These are phyloP conservation scores for Emiliania huxleyi DNA, from an alignment of 78 protist species.

Conservation along the genomic window DNA sequence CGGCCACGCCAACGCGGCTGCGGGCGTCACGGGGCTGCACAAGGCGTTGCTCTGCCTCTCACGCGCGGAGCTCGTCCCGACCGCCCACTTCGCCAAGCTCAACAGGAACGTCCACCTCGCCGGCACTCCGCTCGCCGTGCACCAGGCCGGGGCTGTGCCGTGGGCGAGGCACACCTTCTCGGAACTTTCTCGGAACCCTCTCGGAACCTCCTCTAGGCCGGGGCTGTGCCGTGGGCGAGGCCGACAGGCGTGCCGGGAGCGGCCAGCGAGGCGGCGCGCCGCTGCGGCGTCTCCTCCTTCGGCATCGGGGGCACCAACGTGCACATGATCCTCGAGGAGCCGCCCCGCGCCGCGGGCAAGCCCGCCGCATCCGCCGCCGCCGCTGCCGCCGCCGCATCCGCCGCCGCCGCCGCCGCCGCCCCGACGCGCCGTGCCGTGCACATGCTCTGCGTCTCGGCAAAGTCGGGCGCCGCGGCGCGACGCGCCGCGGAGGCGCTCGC, in stretches of 20 bases:
- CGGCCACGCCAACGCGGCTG: conserved; percentile 49
- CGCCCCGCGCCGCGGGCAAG: too few species aligned
- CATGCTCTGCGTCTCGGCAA: background rate
- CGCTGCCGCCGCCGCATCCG: background rate
- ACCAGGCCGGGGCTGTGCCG: background rate
- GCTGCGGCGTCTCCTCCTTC: conserved; percentile 38
- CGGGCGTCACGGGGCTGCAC: conserved; percentile 44
- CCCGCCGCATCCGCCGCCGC: background rate
- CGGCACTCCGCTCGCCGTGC: background rate
- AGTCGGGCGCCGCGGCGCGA: too few species aligned
- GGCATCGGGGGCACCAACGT: conserved; percentile 51
- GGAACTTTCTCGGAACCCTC: too few species aligned
- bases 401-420: background rate
- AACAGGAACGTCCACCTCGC: background rate
- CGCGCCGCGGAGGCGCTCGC: background rate
- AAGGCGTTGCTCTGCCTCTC: conserved; percentile 19
- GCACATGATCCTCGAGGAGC: conserved; percentile 30
- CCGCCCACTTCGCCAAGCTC: background rate
- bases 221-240: background rate
- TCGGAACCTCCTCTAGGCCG: too few species aligned
- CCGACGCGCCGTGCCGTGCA: background rate
- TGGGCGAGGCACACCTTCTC: too few species aligned
- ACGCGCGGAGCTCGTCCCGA: conserved; percentile 35
- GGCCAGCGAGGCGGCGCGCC: conserved; percentile 11
- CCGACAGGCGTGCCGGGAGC: too few species aligned